Percentiles rank a stretch among this genome's conserved stretches.
These are phyloP conservation scores for Phytopythium sindhum DNA, from an alignment of 352 stramenopile species.

Conservation along the genomic window DNA sequence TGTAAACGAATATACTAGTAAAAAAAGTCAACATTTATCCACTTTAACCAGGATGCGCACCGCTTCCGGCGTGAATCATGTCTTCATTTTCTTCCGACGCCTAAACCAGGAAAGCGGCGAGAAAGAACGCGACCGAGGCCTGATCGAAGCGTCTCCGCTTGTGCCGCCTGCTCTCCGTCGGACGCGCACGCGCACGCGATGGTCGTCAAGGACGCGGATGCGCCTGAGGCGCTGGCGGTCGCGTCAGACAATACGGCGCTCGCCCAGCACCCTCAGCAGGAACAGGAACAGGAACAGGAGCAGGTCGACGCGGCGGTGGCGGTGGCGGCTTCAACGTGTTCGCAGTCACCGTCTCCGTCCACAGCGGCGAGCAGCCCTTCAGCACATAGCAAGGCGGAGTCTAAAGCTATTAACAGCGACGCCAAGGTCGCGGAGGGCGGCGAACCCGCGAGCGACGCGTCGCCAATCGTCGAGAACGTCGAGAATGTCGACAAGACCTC, in stretches of 20 bases:
- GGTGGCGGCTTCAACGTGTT: not conserved
- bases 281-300: not conserved
- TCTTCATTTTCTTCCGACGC: not conserved
- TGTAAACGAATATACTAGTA: not conserved
- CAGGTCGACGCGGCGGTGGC: not conserved
- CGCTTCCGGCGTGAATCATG: not conserved
- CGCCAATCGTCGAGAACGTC: too few relatives aligned
- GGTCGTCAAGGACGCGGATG: conserved; percentile 2
- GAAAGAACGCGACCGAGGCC: not conserved
- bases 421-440: too few relatives aligned
- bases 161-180: not conserved
- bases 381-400: not conserved
- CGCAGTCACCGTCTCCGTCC: not conserved
- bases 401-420: conserved; percentile 10
- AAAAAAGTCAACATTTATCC: too few relatives aligned
- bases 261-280: not conserved
- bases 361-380: not conserved
- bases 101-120: not conserved
- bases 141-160: not conserved
- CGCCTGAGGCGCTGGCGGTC: not conserved
- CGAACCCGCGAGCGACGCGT: too few relatives aligned
- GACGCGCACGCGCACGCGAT: not conserved
- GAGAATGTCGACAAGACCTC: not conserved
- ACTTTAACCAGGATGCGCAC: not conserved
- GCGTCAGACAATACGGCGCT: not conserved